These are phyloP conservation scores for Musa itinerans DNA, from an alignment of 176 grass and related monocot species.

Conservation along the genomic window DNA sequence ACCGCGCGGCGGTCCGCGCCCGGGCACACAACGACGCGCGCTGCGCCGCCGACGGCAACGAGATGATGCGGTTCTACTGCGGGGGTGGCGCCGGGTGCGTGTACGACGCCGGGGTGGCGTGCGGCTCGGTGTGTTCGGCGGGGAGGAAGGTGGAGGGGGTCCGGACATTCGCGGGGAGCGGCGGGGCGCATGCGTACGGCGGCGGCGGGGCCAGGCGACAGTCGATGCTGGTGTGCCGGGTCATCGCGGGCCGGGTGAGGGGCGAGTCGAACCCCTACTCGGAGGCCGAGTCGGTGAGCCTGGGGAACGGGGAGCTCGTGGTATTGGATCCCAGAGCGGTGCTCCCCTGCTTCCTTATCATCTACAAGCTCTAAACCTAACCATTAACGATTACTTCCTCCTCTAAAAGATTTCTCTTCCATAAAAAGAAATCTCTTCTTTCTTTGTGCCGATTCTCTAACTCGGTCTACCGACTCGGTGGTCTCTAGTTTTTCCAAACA, in stretches of 20 bases:
- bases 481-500: neutral
- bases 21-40: slow-evolving; percentile 35
- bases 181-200: slow-evolving; percentile 61
- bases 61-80: slow-evolving; percentile 82
- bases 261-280: neutral
- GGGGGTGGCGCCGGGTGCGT: neutral
- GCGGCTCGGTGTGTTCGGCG: slow-evolving; percentile 9
- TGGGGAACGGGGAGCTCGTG: slow-evolving; percentile 59
- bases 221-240: slow-evolving; percentile 89
- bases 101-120: slow-evolving; percentile 17
- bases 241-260: slow-evolving; percentile 65
- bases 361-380: slow-evolving; percentile 60
- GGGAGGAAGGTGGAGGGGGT: slow-evolving; percentile 21
- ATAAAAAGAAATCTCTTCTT: neutral
- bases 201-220: slow-evolving; percentile 29
- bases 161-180: slow-evolving; percentile 76
- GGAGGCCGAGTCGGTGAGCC: slow-evolving; percentile 54
- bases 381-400: neutral
- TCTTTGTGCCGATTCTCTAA: neutral
- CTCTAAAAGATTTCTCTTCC: neutral
- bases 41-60: slow-evolving; percentile 78
- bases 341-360: slow-evolving; percentile 90
- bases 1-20: slow-evolving; percentile 45
- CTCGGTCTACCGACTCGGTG: neutral
- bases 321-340: slow-evolving; percentile 73